phyloP scores from a whole-genome alignment of 176 grass and related monocot genomes.

The Bonia amplexicaulis region DNA sequence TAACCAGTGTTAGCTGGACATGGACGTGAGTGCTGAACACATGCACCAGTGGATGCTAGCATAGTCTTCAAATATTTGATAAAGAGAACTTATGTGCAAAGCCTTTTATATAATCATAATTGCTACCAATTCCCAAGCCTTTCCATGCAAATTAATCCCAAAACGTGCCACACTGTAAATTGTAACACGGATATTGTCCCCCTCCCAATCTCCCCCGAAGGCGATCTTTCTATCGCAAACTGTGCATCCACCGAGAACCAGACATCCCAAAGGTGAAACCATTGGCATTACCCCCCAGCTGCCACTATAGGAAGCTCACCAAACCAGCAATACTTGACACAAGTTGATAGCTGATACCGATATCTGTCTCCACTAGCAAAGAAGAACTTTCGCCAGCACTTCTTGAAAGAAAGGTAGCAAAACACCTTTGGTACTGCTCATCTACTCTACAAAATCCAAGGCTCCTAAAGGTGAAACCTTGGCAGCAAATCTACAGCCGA shows the following conservation, averaged over 20 bases:
- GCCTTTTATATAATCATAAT: background rate
- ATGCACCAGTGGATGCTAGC: background rate
- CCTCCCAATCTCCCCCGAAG: background rate
- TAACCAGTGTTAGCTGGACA: conserved; percentile 6
- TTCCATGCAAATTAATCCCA: background rate
- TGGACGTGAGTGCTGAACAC: background rate
- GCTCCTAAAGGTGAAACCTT: background rate
- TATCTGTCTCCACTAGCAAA: background rate
- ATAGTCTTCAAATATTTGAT: background rate
- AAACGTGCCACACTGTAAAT: background rate
- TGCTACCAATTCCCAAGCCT: background rate
- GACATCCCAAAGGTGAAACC: background rate
- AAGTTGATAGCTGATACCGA: background rate
- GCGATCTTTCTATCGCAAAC: background rate
- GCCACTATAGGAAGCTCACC: background rate
- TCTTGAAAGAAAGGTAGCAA: background rate
- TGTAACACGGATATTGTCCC: background rate
- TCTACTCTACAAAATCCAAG: background rate
- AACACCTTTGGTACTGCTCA: background rate
- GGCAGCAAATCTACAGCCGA: background rate
- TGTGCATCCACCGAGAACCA: background rate
- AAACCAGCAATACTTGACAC: background rate
- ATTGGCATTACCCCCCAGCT: background rate
- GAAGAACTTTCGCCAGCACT: background rate
- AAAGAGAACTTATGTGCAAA: background rate